These are phyloP conservation scores for Bauhinia variegata DNA, from an alignment of 306 rosid genomes.

Conservation along the genomic window DNA sequence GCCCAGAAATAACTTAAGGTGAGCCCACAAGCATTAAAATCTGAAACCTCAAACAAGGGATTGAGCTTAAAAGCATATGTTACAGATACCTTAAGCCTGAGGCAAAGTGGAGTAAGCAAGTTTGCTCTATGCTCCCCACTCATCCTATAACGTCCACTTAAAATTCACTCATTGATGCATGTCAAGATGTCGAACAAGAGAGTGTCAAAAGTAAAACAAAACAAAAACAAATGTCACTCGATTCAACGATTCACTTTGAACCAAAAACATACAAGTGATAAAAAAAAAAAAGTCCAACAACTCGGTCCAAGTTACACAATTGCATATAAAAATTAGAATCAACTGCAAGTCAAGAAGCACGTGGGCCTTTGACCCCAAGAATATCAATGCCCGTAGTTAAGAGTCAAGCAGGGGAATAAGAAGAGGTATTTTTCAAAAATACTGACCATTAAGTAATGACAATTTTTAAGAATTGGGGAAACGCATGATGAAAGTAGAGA, in stretches of 20 bases:
- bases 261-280: neutral
- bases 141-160: neutral
- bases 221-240: neutral
- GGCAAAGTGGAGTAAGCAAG: neutral
- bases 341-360: neutral
- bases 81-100: too few relatives aligned
- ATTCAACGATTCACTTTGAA: conserved; percentile 11
- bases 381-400: neutral
- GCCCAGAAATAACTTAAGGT: neutral
- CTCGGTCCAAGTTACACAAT: neutral
- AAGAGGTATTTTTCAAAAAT: neutral
- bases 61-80: neutral
- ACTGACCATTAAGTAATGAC: too few relatives aligned
- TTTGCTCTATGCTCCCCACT: neutral
- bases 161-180: neutral
- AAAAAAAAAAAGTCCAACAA: neutral
- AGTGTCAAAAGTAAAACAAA: conserved; percentile 13
- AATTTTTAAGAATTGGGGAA: too few relatives aligned
- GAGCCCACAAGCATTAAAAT: too few relatives aligned
- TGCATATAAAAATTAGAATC: neutral
- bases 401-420: conserved; percentile 17
- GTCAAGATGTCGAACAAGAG: conserved; percentile 6
- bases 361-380: neutral
- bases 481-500: too few relatives aligned
- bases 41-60: too few relatives aligned